Evolutionary conservation across 2,329 filamentous ascomycete species (phyloP), one percentile per base, ranked within the genome.

Genomic region (Diaporthe ilicicola): DNA sequence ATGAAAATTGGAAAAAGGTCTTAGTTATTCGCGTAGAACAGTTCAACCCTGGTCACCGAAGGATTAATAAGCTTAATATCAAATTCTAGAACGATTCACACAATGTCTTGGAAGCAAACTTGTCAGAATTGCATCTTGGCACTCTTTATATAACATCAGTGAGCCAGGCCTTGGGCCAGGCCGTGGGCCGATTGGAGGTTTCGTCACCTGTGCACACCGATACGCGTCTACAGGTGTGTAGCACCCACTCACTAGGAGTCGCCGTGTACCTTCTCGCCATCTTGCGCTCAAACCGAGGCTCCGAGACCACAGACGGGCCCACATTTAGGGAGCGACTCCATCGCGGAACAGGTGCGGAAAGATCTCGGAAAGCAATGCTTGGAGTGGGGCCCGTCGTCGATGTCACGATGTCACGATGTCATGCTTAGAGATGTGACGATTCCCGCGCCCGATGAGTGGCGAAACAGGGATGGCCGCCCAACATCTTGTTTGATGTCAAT

Each of bases 311-410:
- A 62, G 56, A 48, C 4, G 24, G 64, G n/a, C 50, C 50, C 51
- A 44, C 50, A 34, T 55, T 32, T 46, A 22, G 22, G 27, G 22
- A 19, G 27, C 9, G 59, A 46, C 59, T 22, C 59, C 59, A 48
- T 37, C 4, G 42, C 42, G 59, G 59, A 62, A 62, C n/a, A 29
- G 29, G 42, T 19, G 59, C 55, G 55, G 55, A 59, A 59, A 59
- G 55, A 59, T 42, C 15, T 59, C 17, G 34, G 24, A 37, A 17
- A n/a, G n/a, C n/a, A n/a, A 13, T 4, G 56, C 42, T 19, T 12
- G 8, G 1, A 7, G 59, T 48, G 42, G 59, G 42, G n/a, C 56
- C 17, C n/a, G n/a, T 10, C 44, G 19, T 48, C 42, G 42, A 62
- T 62, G 42, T 48, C 27, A 62, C 59, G 32, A 34, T 34, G 32